Evolutionary conservation across 148 eudicot species (phyloP).

Genomic region (Agrostemma githago): DNA sequence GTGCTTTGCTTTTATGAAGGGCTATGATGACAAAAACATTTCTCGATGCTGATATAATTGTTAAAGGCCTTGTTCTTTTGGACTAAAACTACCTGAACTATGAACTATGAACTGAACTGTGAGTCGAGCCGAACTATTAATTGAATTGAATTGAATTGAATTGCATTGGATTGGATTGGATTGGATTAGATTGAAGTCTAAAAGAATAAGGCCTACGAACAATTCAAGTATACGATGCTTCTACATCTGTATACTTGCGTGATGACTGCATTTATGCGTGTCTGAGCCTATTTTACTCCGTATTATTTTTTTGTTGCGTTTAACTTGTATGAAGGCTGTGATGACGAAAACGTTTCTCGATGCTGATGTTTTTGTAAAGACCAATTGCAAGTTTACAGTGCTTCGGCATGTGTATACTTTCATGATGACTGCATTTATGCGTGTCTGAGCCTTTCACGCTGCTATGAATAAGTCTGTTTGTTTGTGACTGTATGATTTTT

Average conservation of each 20-base stretch:
- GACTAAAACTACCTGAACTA: not conserved
- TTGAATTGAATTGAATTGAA: not conserved
- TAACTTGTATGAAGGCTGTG: conserved; percentile 11
- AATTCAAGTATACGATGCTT: conserved; percentile 17
- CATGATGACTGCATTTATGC: conserved; percentile 37
- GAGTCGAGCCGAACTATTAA: too few species aligned
- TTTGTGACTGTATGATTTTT: not conserved
- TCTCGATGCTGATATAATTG: conserved; percentile 17
- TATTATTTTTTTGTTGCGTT: too few species aligned
- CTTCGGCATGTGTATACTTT: conserved; percentile 20
- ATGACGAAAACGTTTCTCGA: conserved; percentile 16
- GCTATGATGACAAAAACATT: conserved; percentile 16
- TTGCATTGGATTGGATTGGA: not conserved
- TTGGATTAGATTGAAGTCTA: not conserved
- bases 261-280: conserved; percentile 33
- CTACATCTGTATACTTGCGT: conserved; percentile 19
- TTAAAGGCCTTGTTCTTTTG: not conserved
- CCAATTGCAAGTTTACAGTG: conserved; percentile 21
- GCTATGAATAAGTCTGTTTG: not conserved
- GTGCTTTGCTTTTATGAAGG: not conserved
- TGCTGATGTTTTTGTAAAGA: conserved; percentile 15
- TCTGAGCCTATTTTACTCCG: too few species aligned
- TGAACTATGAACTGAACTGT: too few species aligned
- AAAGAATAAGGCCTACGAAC: conserved; percentile 8
- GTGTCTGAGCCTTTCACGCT: conserved; percentile 33